These are phyloP conservation scores for Dendrothele bispora DNA, from an alignment of 768 basidiomycete species.

Conservation along the genomic window DNA sequence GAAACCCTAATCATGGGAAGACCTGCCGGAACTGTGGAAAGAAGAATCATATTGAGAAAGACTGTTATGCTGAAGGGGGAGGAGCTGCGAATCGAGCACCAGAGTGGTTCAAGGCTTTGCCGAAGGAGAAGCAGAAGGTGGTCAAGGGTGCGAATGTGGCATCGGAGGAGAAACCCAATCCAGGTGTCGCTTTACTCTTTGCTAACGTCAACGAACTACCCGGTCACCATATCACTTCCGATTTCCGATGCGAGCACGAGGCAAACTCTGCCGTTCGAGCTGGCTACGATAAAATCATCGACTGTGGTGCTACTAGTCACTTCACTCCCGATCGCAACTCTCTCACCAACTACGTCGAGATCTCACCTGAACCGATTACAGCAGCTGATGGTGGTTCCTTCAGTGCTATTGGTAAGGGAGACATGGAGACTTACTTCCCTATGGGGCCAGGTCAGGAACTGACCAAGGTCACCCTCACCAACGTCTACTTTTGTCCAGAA, in stretches of 20 bases:
- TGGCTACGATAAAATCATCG: constrained; percentile 16
- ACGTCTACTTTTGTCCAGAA: constrained; percentile 25
- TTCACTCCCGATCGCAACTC: constrained; percentile 27
- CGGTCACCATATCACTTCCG: constrained; percentile 5
- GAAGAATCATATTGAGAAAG: constrained; percentile 7
- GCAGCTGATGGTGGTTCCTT: constrained; percentile 28
- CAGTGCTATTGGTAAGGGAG: constrained; percentile 25
- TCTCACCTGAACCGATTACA: constrained; percentile 18
- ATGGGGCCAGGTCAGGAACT: constrained; percentile 19
- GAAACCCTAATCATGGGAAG: constrained; percentile 6
- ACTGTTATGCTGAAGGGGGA: constrained; percentile 33
- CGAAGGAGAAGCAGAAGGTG: constrained; percentile 14
- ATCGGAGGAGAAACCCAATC: constrained; percentile 6
- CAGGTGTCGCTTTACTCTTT: not conserved
- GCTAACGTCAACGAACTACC: not conserved
- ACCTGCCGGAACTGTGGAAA: constrained; percentile 28
- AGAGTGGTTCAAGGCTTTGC: constrained; percentile 20
- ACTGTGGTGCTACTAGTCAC: constrained; percentile 33
- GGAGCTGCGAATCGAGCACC: constrained; percentile 27
- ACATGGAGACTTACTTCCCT: constrained; percentile 24
- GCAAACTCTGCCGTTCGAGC: not conserved
- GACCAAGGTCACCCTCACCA: constrained; percentile 16
- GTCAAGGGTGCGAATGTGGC: constrained; percentile 8
- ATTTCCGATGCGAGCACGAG: not conserved
- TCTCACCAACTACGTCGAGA: constrained; percentile 22